phyloP scores from a whole-genome alignment of 345 rosid genomes.

The Hypericum androsaemum region DNA sequence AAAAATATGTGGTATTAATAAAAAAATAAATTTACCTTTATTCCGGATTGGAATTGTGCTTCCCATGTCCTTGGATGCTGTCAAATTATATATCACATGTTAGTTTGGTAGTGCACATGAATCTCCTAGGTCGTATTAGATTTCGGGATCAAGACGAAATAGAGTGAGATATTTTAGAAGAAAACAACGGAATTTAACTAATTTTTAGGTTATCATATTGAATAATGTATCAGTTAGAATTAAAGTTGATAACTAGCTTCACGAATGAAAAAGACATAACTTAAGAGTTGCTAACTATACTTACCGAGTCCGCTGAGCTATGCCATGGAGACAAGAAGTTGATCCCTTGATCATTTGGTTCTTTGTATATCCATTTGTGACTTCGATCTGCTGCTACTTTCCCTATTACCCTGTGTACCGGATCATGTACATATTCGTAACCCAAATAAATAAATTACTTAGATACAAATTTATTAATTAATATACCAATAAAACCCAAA shows the following conservation, averaged over 20 bases:
- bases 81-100: slow-evolving; percentile 2
- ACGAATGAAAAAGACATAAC: slow-evolving; percentile 7
- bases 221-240: too few species aligned
- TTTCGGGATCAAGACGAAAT: too few species aligned
- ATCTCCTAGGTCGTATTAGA: too few species aligned
- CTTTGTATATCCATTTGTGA: slow-evolving; percentile 94
- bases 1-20: neutral
- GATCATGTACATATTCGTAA: neutral
- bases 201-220: too few species aligned
- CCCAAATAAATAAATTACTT: neutral
- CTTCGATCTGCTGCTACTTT: slow-evolving; percentile 93
- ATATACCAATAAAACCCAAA: neutral
- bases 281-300: slow-evolving; percentile 11
- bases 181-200: neutral
- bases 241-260: neutral
- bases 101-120: too few species aligned
- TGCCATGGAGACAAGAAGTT: slow-evolving; percentile 95
- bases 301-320: slow-evolving; percentile 87
- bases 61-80: slow-evolving; percentile 99
- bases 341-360: slow-evolving; percentile 84
- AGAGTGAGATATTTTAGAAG: neutral
- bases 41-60: slow-evolving; percentile 93
- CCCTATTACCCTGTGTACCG: slow-evolving; percentile 60
- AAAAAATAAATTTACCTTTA: slow-evolving; percentile 40
- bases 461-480: neutral